Percentiles rank a stretch among this genome's conserved stretches.
Conservation (phyloP, 73 alveolate species). For the Paramecium octaurelia region DNA sequence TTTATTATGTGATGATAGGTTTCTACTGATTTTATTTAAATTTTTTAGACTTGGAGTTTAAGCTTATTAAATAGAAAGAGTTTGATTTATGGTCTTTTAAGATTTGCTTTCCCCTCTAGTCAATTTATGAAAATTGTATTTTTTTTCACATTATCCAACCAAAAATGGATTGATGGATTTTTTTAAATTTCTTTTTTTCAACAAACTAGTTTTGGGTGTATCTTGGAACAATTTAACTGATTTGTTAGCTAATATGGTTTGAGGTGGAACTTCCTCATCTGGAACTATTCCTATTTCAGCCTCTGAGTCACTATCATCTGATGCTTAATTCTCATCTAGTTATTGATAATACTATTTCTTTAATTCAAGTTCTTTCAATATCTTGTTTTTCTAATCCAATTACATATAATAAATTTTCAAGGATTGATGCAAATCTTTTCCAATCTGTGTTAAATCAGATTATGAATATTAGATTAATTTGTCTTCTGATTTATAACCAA, state of each 20-base stretch:
- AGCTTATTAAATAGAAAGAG: not conserved
- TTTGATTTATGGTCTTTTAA: not conserved
- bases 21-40: not conserved
- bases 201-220: not conserved
- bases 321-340: not conserved
- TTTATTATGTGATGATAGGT: not conserved
- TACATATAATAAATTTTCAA: not conserved
- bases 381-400: not conserved
- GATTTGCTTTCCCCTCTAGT: not conserved
- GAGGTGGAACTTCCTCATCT: not conserved
- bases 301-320: slow-evolving; percentile 18
- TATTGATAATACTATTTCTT: not conserved
- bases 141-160: not conserved
- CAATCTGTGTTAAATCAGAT: not conserved
- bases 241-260: not conserved
- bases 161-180: not conserved
- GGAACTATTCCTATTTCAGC: not conserved
- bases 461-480: not conserved
- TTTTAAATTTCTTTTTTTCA: not conserved
- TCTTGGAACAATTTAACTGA: not conserved
- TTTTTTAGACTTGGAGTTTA: not conserved
- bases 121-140: not conserved
- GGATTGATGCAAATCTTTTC: not conserved
- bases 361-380: not conserved
- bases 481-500: slow-evolving; percentile 36